Conservation (phyloP, 2,329 filamentous ascomycete genomes). For the Epicoccum sorghinum region DNA sequence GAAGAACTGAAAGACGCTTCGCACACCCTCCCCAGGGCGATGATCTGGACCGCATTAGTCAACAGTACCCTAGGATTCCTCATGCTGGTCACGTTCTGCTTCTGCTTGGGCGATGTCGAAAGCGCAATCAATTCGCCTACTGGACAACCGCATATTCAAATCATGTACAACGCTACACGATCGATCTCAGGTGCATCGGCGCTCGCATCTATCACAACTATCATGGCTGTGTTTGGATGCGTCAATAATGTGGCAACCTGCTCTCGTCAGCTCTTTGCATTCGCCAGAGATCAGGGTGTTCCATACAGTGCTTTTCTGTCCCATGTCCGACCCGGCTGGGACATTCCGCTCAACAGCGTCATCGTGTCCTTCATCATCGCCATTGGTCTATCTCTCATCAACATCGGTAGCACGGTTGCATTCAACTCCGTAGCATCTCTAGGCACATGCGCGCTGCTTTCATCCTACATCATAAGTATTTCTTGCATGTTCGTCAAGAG, state of each 20-base stretch:
- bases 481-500: conserved; percentile 55
- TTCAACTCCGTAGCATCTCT: conserved; percentile 31
- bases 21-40: conserved; percentile 46
- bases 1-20: conserved; percentile 46
- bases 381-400: conserved; percentile 27
- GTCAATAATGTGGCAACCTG: conserved; percentile 35
- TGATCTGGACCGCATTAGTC: conserved; percentile 46
- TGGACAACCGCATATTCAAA: conserved; percentile 9
- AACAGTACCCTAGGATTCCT: conserved; percentile 20
- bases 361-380: conserved; percentile 52
- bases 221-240: conserved; percentile 35
- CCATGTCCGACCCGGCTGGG: conserved; percentile 28
- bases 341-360: conserved; percentile 53
- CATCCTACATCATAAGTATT: conserved; percentile 51
- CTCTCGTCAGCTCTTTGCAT: conserved; percentile 45
- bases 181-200: conserved; percentile 28
- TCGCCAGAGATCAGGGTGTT: conserved; percentile 39
- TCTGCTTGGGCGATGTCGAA: not conserved
- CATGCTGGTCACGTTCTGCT: conserved; percentile 35
- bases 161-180: conserved; percentile 8
- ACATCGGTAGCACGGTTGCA: not conserved
- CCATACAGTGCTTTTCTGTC: conserved; percentile 18
- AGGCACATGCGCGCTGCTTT: conserved; percentile 31
- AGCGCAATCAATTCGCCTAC: conserved; percentile 1
- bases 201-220: conserved; percentile 32